A percentile compares a stretch with the other conserved stretches of the same genome.
These are phyloP conservation scores for Epichloe festucae DNA, from an alignment of 2,329 filamentous ascomycete genomes.

Conservation along the genomic window DNA sequence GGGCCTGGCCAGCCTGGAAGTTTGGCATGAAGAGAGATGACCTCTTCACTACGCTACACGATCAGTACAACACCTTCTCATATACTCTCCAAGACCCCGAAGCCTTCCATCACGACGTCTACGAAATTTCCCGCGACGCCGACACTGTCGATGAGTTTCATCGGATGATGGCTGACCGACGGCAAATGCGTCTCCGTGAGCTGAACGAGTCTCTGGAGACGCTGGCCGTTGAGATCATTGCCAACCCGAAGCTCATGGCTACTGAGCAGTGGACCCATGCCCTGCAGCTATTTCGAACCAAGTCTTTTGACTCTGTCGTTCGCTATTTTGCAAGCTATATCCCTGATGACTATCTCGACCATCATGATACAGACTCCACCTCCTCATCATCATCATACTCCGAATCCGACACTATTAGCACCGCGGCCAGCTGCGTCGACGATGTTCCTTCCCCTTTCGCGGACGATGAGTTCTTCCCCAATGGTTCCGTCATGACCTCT, in stretches of 20 bases:
- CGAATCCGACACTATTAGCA: slow-evolving; percentile 25
- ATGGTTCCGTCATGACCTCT: slow-evolving; percentile 28
- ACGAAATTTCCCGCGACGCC: slow-evolving; percentile 41
- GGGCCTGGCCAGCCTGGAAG: slow-evolving; percentile 48
- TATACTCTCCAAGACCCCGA: slow-evolving; percentile 45
- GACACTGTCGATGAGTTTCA: slow-evolving; percentile 41
- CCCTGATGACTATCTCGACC: slow-evolving; percentile 33
- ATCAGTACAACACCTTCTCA: slow-evolving; percentile 46
- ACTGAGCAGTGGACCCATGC: slow-evolving; percentile 46
- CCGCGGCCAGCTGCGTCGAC: slow-evolving; percentile 26
- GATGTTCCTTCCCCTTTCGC: slow-evolving; percentile 24
- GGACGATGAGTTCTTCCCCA: slow-evolving; percentile 24
- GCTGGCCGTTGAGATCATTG: slow-evolving; percentile 47
- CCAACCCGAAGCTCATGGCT: slow-evolving; percentile 44
- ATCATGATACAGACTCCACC: slow-evolving; percentile 23
- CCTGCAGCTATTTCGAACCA: slow-evolving; percentile 45
- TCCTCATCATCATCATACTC: slow-evolving; percentile 24
- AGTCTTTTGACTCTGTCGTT: slow-evolving; percentile 46
- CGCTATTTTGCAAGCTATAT: slow-evolving; percentile 48
- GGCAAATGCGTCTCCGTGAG: slow-evolving; percentile 39
- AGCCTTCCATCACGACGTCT: slow-evolving; percentile 49
- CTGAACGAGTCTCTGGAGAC: slow-evolving; percentile 43
- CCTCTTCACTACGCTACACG: slow-evolving; percentile 43
- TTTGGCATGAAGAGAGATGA: slow-evolving; percentile 49
- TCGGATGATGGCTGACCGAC: slow-evolving; percentile 38